phyloP scores from a whole-genome alignment of 2,329 filamentous ascomycete species.

The Penicillium sp. region DNA sequence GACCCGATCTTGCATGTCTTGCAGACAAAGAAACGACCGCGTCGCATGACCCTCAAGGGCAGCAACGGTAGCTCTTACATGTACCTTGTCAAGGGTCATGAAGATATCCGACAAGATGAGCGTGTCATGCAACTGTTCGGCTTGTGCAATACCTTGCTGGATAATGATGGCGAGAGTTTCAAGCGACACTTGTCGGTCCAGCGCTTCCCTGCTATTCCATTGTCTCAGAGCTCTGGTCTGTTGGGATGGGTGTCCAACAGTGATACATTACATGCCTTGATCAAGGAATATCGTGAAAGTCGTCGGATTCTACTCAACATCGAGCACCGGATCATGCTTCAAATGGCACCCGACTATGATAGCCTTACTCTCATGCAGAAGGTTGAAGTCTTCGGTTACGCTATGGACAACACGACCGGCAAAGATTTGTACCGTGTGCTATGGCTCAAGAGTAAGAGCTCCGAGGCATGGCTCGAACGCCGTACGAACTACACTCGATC shows the following conservation, averaged over 20 bases:
- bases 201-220: conserved; percentile 90
- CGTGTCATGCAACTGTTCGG: conserved; percentile 99
- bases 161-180: conserved; percentile 92
- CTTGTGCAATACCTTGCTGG: conserved; percentile 90
- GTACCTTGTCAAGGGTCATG: conserved; percentile 95
- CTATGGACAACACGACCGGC: conserved; percentile 96
- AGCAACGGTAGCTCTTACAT: conserved; percentile 86
- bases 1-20: conserved; percentile 89
- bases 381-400: conserved; percentile 98
- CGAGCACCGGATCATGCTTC: conserved; percentile 98
- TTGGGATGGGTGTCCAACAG: conserved; percentile 97
- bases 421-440: conserved; percentile 97
- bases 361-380: conserved; percentile 99
- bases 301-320: conserved; percentile 98
- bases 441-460: conserved; percentile 98
- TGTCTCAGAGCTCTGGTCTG: conserved; percentile 94
- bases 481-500: conserved; percentile 99
- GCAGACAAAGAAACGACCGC: conserved; percentile 91
- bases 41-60: conserved; percentile 83
- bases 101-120: conserved; percentile 98
- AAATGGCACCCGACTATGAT: conserved; percentile 99
- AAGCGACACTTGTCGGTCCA: conserved; percentile 97
- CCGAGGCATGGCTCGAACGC: conserved; percentile 94
- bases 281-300: conserved; percentile 94
- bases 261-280: conserved; percentile 93